Conservation (phyloP, 75 land plant genomes). For the Picea sitchensis region DNA sequence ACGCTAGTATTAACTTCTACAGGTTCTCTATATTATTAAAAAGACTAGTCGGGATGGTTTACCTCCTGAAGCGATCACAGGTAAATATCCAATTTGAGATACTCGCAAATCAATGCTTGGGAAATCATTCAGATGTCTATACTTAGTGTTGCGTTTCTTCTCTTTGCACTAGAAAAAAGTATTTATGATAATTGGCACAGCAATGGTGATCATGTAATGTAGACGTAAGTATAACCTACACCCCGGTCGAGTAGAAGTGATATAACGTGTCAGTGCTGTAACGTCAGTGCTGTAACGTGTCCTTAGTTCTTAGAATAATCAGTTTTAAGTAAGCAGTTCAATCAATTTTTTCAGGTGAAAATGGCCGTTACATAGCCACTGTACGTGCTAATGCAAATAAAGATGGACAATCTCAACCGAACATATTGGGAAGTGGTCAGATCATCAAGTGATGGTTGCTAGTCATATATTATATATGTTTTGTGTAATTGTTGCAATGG, state of each 20-base stretch:
- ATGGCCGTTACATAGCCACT: not conserved
- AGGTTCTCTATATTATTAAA: slow-evolving; percentile 6
- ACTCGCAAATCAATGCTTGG: not conserved
- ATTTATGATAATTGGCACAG: not conserved
- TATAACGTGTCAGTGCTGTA: too few relatives aligned
- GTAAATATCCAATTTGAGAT: not conserved
- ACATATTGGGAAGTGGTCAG: not conserved
- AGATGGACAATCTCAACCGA: not conserved
- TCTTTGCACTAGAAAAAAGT: not conserved
- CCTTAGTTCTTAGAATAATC: not conserved
- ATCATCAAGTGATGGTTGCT: not conserved
- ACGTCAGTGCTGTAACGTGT: too few relatives aligned
- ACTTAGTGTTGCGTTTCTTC: not conserved
- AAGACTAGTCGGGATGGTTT: not conserved
- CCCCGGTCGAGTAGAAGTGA: too few relatives aligned
- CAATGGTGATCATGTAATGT: not conserved
- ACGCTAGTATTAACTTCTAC: not conserved
- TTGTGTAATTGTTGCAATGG: too few relatives aligned
- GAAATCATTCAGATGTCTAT: not conserved
- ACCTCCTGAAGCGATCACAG: not conserved
- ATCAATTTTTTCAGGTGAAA: slow-evolving; percentile 1
- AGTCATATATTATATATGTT: too few relatives aligned
- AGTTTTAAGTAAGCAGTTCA: not conserved
- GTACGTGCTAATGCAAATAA: not conserved
- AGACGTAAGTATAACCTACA: too few relatives aligned